Conservation (phyloP, 202 grass and related monocot genomes). For the Zoysia matrella region DNA sequence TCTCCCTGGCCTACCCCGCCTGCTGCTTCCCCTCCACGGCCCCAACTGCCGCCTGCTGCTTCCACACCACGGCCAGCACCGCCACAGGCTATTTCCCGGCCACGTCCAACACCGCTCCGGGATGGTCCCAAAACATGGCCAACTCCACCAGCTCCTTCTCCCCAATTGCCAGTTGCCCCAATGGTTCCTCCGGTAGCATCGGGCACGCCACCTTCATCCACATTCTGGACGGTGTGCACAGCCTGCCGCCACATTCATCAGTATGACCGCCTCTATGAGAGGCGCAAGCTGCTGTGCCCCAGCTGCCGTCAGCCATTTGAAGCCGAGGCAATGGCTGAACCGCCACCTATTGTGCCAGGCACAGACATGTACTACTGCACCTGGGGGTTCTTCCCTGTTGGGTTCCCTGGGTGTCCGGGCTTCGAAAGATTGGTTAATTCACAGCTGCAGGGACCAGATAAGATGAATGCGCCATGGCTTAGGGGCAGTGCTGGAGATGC, state of each 20-base stretch:
- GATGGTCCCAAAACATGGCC: neutral
- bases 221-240: constrained; percentile 76
- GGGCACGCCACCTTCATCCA: constrained; percentile 3
- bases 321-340: constrained; percentile 57
- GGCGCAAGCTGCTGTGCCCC: constrained; percentile 52
- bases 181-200: neutral
- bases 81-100: neutral
- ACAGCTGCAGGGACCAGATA: constrained; percentile 16
- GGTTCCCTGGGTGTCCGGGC: constrained; percentile 71
- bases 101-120: neutral
- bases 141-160: neutral
- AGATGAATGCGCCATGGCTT: constrained; percentile 38
- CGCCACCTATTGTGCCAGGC: constrained; percentile 74
- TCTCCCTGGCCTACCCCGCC: neutral
- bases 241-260: constrained; percentile 73
- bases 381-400: constrained; percentile 89
- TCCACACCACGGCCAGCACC: neutral
- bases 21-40: neutral
- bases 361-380: constrained; percentile 90
- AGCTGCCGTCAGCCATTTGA: constrained; percentile 70
- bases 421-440: constrained; percentile 51
- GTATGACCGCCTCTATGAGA: constrained; percentile 67
- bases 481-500: neutral
- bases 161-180: constrained; percentile 1
- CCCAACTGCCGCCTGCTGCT: neutral